A percentile compares a stretch with the other conserved stretches of the same genome.
Conservation (phyloP, 371 early-diverging fungal species). For the Mucor saturninus region DNA sequence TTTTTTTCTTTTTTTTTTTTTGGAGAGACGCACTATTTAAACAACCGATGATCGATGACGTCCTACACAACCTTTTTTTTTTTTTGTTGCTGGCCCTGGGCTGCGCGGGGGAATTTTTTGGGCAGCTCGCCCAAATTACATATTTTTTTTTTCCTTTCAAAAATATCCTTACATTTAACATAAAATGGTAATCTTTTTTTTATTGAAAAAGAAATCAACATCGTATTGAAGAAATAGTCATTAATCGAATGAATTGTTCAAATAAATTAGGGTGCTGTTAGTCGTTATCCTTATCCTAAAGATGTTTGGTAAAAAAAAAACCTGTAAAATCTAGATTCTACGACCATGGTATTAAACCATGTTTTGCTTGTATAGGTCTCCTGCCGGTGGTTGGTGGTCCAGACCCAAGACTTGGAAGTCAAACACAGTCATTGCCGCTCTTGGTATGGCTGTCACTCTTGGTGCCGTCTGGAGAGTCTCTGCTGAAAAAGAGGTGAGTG, state of each 20-base stretch:
- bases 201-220: neutral
- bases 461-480: slow-evolving; percentile 78
- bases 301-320: slow-evolving; percentile 51
- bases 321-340: neutral
- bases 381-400: slow-evolving; percentile 91
- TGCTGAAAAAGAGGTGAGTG: slow-evolving; percentile 78
- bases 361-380: slow-evolving; percentile 53
- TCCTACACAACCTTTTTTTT: neutral
- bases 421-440: slow-evolving; percentile 77
- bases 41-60: neutral
- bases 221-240: neutral
- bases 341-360: too few relatives aligned
- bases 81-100: neutral
- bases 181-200: neutral
- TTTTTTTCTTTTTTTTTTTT: too few relatives aligned
- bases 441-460: slow-evolving; percentile 67
- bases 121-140: neutral
- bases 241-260: neutral
- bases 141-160: neutral
- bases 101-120: neutral
- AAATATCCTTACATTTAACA: slow-evolving; percentile 7
- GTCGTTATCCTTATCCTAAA: slow-evolving; percentile 60
- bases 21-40: too few relatives aligned
- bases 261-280: slow-evolving; percentile 39
- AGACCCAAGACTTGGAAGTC: slow-evolving; percentile 81